phyloP scores from a whole-genome alignment of 331 rosid species.

The Arachis monticola region DNA sequence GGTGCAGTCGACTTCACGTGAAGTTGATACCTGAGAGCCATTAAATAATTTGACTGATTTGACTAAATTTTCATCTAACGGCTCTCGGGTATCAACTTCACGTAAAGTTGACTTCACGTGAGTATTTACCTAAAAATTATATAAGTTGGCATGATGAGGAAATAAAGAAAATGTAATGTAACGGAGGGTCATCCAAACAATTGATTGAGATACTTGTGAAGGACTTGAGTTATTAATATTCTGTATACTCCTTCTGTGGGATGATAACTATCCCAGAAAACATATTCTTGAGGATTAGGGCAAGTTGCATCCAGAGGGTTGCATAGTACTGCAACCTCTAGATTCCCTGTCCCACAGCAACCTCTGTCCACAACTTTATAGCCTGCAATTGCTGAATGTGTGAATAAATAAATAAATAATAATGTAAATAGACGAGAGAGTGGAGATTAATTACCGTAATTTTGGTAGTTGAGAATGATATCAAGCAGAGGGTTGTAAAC shows the following conservation, averaged over 20 bases:
- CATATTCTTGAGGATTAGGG: conserved; percentile 42
- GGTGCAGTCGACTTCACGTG: too few relatives aligned
- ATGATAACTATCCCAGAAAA: conserved; percentile 80
- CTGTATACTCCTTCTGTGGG: conserved; percentile 64
- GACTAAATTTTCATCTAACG: too few relatives aligned
- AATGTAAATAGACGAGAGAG: too few relatives aligned
- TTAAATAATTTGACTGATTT: too few relatives aligned
- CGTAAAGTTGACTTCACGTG: too few relatives aligned
- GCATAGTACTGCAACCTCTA: conserved; percentile 72
- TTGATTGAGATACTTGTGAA: conserved; percentile 29
- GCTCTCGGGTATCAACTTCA: too few relatives aligned
- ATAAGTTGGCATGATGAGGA: not conserved
- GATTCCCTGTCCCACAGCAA: conserved; percentile 71
- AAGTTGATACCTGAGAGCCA: too few relatives aligned
- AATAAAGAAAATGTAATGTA: not conserved
- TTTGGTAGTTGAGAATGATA: conserved; percentile 55
- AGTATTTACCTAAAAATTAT: too few relatives aligned
- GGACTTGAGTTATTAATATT: conserved; percentile 18
- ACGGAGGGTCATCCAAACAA: conserved; percentile 13
- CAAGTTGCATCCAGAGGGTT: conserved; percentile 53
- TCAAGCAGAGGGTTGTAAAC: conserved; percentile 63
- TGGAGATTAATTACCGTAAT: too few relatives aligned
- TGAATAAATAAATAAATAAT: not conserved
- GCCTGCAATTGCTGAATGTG: conserved; percentile 48
- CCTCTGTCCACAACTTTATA: conserved; percentile 56